Base-by-base conservation (phyloP, 2,329 filamentous ascomycete species). In the Aspergillus aculeatus region DNA sequence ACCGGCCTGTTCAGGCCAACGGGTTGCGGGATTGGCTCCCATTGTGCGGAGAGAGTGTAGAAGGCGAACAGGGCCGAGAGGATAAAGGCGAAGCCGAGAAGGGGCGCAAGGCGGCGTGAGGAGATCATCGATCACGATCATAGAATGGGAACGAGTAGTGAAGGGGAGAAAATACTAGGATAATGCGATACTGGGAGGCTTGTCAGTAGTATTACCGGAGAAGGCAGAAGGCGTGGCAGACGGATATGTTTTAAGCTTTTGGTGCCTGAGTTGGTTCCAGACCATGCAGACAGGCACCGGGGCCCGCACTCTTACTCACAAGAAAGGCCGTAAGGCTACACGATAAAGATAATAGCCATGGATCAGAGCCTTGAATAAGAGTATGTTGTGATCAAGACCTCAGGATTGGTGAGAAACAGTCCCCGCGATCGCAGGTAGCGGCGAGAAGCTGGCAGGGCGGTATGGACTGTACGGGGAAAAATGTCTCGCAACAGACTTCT, bases 1-100 rank as follows among this genome's bases (percentile, higher is more conserved):
- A 69, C 60, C 44, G 70, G 47, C 14, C 78, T 75, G 7, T 75
- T 75, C 32, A 78, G 61, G n/a, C 75, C 75, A 32, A 78, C 64
- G 26, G 67, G 67, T 64, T 77, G 75, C 16, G 75, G 71, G 21
- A 73, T 62, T 9, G 67, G 63, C 60, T 64, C 66, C 75, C 75
- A 77, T 73, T 69, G 65, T 58, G 64, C 64, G n/a, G 71, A 71
- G 53, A 73, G 66, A 26, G 60, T 64, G 29, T 65, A 69, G 60
- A 71, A 62, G 49, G 69, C 68, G 59, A 72, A 64, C 51, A 73
- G 56, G 58, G 73, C 63, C 53, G 71, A 62, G 48, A 69, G 26
- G 63, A 72, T 70, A 62, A 71, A 71, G 64, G 66, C 69, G 63
- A 73, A 59, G 67, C 72, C 71, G 56, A 75, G 62, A 49, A 71